Evolutionary conservation across 768 basidiomycete species (phyloP).

Genomic region (Flagelloscypha sp.): DNA sequence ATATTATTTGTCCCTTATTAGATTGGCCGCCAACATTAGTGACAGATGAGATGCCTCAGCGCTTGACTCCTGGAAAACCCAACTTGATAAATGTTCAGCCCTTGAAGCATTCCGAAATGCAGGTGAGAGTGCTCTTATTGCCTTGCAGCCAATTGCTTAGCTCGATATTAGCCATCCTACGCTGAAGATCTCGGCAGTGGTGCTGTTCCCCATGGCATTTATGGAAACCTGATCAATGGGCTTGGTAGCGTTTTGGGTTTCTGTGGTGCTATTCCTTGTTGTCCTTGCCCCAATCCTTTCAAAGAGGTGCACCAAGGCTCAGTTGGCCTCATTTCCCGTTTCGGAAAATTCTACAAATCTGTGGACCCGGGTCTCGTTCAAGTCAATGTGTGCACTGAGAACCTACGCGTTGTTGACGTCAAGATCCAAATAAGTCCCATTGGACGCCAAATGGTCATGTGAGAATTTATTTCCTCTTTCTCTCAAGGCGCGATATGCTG

Average conservation of each 20-base stretch:
- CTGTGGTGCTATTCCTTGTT: slow-evolving; percentile 73
- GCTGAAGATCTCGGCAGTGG: slow-evolving; percentile 77
- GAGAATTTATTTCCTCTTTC: slow-evolving; percentile 10
- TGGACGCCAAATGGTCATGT: slow-evolving; percentile 82
- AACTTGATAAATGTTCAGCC: slow-evolving; percentile 78
- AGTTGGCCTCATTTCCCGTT: slow-evolving; percentile 86
- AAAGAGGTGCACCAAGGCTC: slow-evolving; percentile 80
- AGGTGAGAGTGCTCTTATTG: slow-evolving; percentile 35
- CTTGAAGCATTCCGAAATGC: slow-evolving; percentile 79
- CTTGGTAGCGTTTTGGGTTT: slow-evolving; percentile 64
- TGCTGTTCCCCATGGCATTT: slow-evolving; percentile 78
- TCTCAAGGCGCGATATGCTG: background rate
- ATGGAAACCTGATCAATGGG: slow-evolving; percentile 71
- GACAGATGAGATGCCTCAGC: slow-evolving; percentile 45
- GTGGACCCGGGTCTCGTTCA: slow-evolving; percentile 89
- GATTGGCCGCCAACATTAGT: slow-evolving; percentile 32
- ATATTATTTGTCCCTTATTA: slow-evolving; percentile 1
- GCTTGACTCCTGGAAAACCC: slow-evolving; percentile 15
- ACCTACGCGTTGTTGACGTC: slow-evolving; percentile 80
- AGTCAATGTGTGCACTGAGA: slow-evolving; percentile 92
- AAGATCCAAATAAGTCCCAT: slow-evolving; percentile 92
- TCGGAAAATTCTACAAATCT: slow-evolving; percentile 94
- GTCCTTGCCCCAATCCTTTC: slow-evolving; percentile 81
- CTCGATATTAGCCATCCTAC: slow-evolving; percentile 64
- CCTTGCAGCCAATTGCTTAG: background rate